A percentile compares a stretch with the other conserved stretches of the same genome.
phyloP scores from a whole-genome alignment of 768 basidiomycete species.

The Pleurotus pulmonarius region DNA sequence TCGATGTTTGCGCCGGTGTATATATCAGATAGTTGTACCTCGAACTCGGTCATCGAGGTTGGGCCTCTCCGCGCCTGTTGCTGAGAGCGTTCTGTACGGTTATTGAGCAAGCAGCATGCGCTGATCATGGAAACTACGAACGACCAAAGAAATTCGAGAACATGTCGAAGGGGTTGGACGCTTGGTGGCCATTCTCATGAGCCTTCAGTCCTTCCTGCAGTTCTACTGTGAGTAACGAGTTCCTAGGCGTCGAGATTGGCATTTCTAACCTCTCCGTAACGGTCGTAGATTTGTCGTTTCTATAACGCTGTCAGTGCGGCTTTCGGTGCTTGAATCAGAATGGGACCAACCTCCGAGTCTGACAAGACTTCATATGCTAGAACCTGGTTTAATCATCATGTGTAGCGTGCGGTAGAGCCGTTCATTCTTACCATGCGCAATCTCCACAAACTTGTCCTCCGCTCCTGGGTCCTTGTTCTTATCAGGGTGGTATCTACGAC shows the following conservation, averaged over 20 bases:
- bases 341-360: conserved; percentile 67
- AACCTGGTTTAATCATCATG: conserved; percentile 6
- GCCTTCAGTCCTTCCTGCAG: conserved; percentile 86
- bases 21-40: conserved; percentile 85
- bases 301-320: conserved; percentile 25
- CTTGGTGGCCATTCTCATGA: conserved; percentile 81
- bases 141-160: conserved; percentile 92
- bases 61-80: conserved; percentile 68
- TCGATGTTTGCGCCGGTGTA: conserved; percentile 88
- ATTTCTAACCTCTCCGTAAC: conserved; percentile 74
- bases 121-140: conserved; percentile 28
- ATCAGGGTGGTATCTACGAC: conserved; percentile 90
- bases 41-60: conserved; percentile 75
- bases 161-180: conserved; percentile 90
- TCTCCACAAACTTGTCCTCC: conserved; percentile 84
- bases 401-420: neutral
- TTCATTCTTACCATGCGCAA: conserved; percentile 69
- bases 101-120: no score
- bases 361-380: conserved; percentile 94
- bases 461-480: conserved; percentile 87
- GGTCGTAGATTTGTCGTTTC: conserved; percentile 94
- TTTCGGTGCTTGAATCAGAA: no score
- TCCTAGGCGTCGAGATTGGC: neutral
- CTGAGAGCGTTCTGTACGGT: conserved; percentile 42
- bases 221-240: neutral